Evolutionary conservation across 2,329 filamentous ascomycete genomes (phyloP), one percentile per base, ranked within the genome.

Genomic region (Alternaria gansuensis): DNA sequence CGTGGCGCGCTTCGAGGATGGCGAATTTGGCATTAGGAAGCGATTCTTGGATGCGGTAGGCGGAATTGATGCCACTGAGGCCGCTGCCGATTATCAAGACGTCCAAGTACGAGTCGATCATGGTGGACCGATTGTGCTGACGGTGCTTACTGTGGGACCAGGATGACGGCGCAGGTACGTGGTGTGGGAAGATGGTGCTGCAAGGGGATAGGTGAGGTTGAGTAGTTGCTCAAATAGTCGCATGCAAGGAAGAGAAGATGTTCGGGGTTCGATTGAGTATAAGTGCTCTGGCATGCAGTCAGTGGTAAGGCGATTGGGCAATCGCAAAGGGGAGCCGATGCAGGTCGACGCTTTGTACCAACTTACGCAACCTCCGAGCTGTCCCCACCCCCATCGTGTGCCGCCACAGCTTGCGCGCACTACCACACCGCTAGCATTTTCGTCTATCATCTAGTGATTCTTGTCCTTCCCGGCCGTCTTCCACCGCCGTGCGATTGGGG

Each of bases 21-120:
- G 84, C 82, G 71, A 90, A 93, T 2, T 76, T 84, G 37, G 82
- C 77, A 41, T 80, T 71, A 0, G 88, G 87, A 1, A 88, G 77
- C 26, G 83, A 75, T 1, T 81, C 81, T 66, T 91, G 87, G 1
- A 92, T 66, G n/a, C 88, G 86, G 69, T 93, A 92, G 13, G 85
- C 90, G 11, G 87, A 82, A 66, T 92, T 92, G 78, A 93, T 89
- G 52, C 90, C 90, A 5, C 88, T 89, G 53, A 93, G 86, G 10
- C 90, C 90, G 2, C 89, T 89, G 11, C 90, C 90, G 51, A 93
- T 78, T 65, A 93, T 86, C 67, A 91, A 61, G 28, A 82, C 70
- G 65, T 82, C 81, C 64, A 75, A 80, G 40, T 62, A 63, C 14
- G 56, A 55, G 48, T 64, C 67, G 62, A 68, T 70, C 57, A 59